These are phyloP conservation scores for Albatrellus ellisii DNA, from an alignment of 768 basidiomycete species.

Conservation along the genomic window DNA sequence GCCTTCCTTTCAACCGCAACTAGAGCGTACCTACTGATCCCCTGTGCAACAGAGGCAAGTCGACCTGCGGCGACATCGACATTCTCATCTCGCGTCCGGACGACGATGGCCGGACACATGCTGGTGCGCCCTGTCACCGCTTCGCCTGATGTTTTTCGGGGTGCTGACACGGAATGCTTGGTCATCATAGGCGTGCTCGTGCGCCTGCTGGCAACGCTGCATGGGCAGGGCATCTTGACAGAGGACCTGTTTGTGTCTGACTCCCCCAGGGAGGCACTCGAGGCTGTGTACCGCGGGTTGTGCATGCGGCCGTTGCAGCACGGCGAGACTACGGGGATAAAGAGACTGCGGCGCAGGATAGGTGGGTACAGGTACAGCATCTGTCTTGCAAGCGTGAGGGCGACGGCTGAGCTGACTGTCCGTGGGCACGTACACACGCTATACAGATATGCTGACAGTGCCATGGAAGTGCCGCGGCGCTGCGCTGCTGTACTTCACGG, in stretches of 20 bases:
- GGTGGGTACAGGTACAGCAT: slow-evolving; percentile 25
- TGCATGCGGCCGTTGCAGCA: slow-evolving; percentile 24
- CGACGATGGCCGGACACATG: slow-evolving; percentile 62
- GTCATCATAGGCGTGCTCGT: slow-evolving; percentile 40
- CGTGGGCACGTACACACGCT: neutral
- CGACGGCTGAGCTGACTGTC: neutral
- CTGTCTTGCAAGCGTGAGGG: neutral
- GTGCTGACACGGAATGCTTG: neutral
- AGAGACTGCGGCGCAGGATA: slow-evolving; percentile 49
- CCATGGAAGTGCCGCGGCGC: slow-evolving; percentile 74
- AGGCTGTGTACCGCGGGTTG: slow-evolving; percentile 73
- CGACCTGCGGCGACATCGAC: slow-evolving; percentile 85
- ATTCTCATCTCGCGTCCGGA: slow-evolving; percentile 71
- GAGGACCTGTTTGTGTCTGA: slow-evolving; percentile 63
- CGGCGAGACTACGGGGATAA: slow-evolving; percentile 14
- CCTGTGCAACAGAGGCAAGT: slow-evolving; percentile 47
- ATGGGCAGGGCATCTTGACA: slow-evolving; percentile 47
- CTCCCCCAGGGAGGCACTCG: slow-evolving; percentile 50
- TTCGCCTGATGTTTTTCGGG: neutral
- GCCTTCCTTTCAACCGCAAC: neutral
- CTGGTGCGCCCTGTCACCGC: slow-evolving; percentile 29
- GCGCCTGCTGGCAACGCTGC: slow-evolving; percentile 43
- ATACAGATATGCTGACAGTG: slow-evolving; percentile 65
- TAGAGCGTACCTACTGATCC: too few species aligned
- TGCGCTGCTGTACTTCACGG: slow-evolving; percentile 87